Conservation (phyloP, 176 grass and related monocot species). For the Leersia perrieri region DNA sequence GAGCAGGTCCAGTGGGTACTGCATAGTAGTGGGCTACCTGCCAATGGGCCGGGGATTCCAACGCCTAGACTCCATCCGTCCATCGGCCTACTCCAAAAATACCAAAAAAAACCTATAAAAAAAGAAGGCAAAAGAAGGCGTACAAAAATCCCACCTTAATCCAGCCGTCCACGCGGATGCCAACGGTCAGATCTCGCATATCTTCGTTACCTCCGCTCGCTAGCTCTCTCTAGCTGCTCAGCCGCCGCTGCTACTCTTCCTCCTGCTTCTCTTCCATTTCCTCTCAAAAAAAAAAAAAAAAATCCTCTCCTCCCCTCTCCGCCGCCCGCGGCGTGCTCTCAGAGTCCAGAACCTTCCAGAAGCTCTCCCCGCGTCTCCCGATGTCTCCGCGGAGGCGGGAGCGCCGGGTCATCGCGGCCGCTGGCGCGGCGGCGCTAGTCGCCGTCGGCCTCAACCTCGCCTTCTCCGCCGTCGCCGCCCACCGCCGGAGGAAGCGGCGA, state of each 20-base stretch:
- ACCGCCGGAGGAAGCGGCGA: slow-evolving; percentile 55
- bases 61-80: no score
- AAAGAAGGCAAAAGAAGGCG: no score
- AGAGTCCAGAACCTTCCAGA: slow-evolving; percentile 29
- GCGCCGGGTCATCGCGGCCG: slow-evolving; percentile 41
- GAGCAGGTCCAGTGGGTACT: no score
- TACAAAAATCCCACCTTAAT: neutral
- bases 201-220: slow-evolving; percentile 42
- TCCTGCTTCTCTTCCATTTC: neutral
- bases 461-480: slow-evolving; percentile 72
- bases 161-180: neutral
- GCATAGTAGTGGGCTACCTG: no score
- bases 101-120: no score
- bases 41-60: no score
- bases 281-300: no score
- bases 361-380: neutral
- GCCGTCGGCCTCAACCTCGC: slow-evolving; percentile 80
- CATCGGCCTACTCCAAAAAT: no score
- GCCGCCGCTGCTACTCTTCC: neutral
- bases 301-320: neutral
- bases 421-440: slow-evolving; percentile 74
- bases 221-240: neutral
- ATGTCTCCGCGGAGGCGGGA: slow-evolving; percentile 62
- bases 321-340: neutral
- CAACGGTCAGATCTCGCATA: slow-evolving; percentile 16